phyloP scores from a whole-genome alignment of 2,329 filamentous ascomycete genomes.

The Stemphylium lycopersici region DNA sequence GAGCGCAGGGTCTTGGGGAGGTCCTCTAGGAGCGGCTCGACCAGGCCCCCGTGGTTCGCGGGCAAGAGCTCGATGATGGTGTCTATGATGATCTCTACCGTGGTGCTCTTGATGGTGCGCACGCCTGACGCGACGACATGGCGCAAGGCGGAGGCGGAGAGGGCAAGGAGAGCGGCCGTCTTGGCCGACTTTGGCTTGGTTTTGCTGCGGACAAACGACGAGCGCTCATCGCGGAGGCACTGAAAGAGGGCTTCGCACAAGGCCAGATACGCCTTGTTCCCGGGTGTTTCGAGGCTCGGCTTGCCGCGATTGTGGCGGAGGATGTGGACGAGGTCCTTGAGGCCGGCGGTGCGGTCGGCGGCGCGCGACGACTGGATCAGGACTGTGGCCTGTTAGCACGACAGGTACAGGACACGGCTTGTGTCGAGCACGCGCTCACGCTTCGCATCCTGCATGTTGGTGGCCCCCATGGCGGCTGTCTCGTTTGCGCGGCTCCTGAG shows the following conservation, averaged over 20 bases:
- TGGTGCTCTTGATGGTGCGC: slow-evolving; percentile 73
- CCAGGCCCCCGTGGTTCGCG: slow-evolving; percentile 63
- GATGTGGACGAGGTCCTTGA: slow-evolving; percentile 63
- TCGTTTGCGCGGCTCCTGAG: slow-evolving; percentile 19
- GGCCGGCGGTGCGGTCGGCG: slow-evolving; percentile 57
- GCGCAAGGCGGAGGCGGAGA: slow-evolving; percentile 74
- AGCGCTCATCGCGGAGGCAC: slow-evolving; percentile 70
- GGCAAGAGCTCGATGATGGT: slow-evolving; percentile 80
- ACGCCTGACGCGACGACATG: slow-evolving; percentile 73
- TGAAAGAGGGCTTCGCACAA: slow-evolving; percentile 83
- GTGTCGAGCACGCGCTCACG: slow-evolving; percentile 21
- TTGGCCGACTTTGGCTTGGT: slow-evolving; percentile 48
- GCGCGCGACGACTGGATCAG: slow-evolving; percentile 35
- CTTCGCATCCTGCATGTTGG: slow-evolving; percentile 46
- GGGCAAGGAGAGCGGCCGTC: slow-evolving; percentile 62
- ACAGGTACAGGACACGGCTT: background rate
- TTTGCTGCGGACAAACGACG: slow-evolving; percentile 59
- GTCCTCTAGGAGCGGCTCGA: slow-evolving; percentile 73
- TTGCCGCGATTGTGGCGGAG: slow-evolving; percentile 59
- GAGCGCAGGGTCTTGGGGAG: slow-evolving; percentile 78
- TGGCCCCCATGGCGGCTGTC: slow-evolving; percentile 34
- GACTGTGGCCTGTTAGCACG: slow-evolving; percentile 30
- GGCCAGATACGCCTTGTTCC: slow-evolving; percentile 79
- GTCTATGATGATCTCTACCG: slow-evolving; percentile 77
- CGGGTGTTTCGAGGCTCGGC: slow-evolving; percentile 56